A percentile compares a stretch with the other conserved stretches of the same genome.
Conservation (phyloP, 2,329 filamentous ascomycete genomes). For the Tympanopsis confertula region DNA sequence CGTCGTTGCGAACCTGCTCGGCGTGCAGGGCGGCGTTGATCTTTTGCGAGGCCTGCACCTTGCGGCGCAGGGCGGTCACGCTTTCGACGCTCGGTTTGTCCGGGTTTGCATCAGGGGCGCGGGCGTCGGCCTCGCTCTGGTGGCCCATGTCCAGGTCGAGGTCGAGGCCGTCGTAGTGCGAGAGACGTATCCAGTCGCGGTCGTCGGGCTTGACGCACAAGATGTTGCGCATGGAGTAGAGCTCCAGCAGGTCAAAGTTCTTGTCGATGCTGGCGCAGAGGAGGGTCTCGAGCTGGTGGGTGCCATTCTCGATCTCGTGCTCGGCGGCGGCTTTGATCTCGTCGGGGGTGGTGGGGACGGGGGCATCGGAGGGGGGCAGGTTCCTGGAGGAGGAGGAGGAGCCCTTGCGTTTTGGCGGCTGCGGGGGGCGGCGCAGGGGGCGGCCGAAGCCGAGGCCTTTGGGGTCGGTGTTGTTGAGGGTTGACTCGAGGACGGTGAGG, state of each 20-base stretch:
- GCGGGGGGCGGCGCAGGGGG: slow-evolving; percentile 27
- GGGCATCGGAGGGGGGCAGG: slow-evolving; percentile 22
- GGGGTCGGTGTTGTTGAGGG: slow-evolving; percentile 64
- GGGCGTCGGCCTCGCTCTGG: slow-evolving; percentile 6
- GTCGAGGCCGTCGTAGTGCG: slow-evolving; percentile 68
- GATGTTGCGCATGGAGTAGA: slow-evolving; percentile 82
- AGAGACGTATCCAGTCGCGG: slow-evolving; percentile 66
- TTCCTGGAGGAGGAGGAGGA: slow-evolving; percentile 27
- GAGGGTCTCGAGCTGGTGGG: slow-evolving; percentile 73
- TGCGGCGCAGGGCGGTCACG: slow-evolving; percentile 61
- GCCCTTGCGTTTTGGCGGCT: slow-evolving; percentile 24
- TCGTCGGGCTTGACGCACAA: slow-evolving; percentile 59
- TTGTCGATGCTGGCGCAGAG: slow-evolving; percentile 72
- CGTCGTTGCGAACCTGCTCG: slow-evolving; percentile 63
- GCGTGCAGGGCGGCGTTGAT: slow-evolving; percentile 58
- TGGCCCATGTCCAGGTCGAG: slow-evolving; percentile 16
- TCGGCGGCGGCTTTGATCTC: slow-evolving; percentile 24
- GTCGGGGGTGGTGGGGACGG: slow-evolving; percentile 25
- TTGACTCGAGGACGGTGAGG: slow-evolving; percentile 75
- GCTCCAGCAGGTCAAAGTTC: slow-evolving; percentile 77
- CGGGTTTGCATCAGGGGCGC: slow-evolving; percentile 13
- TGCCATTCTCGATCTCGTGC: slow-evolving; percentile 76
- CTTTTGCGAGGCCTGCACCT: slow-evolving; percentile 67
- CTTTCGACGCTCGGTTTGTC: slow-evolving; percentile 50
- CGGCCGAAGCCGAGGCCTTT: slow-evolving; percentile 68